A percentile compares a stretch with the other conserved stretches of the same genome.
Evolutionary conservation across 257 asterid species (phyloP).

Genomic region (Solanum chilense): DNA sequence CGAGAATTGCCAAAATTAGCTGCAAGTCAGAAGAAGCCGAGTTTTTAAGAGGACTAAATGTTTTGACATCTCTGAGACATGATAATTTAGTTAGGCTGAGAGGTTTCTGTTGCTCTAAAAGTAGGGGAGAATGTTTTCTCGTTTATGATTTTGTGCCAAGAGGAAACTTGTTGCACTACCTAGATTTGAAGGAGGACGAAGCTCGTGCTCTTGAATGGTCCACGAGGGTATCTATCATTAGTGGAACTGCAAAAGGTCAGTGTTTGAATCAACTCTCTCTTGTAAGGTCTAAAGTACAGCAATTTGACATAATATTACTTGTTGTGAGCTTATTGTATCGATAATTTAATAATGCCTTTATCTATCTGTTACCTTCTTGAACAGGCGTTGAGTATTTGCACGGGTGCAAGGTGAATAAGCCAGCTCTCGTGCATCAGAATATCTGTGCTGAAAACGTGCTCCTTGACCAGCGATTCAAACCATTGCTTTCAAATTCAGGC

Average conservation of each 20-base stretch:
- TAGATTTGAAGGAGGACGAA: slow-evolving; percentile 54
- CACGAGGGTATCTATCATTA: slow-evolving; percentile 55
- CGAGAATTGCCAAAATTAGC: slow-evolving; percentile 67
- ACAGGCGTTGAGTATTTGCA: slow-evolving; percentile 77
- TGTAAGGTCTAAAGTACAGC: background rate
- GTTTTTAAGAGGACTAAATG: slow-evolving; percentile 63
- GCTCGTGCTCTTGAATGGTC: slow-evolving; percentile 66
- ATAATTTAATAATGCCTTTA: background rate
- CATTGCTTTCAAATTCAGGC: slow-evolving; percentile 71
- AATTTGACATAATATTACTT: background rate
- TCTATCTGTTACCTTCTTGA: background rate
- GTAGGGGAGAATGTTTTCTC: slow-evolving; percentile 78
- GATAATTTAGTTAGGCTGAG: slow-evolving; percentile 64
- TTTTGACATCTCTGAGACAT: slow-evolving; percentile 58
- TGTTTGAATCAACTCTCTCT: background rate
- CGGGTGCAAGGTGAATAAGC: slow-evolving; percentile 44
- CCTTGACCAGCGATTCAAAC: slow-evolving; percentile 41
- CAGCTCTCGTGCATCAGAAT: slow-evolving; percentile 76
- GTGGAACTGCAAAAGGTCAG: slow-evolving; percentile 79
- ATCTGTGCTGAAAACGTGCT: slow-evolving; percentile 74
- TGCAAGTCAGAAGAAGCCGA: slow-evolving; percentile 85
- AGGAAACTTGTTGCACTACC: slow-evolving; percentile 52
- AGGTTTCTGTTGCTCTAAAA: slow-evolving; percentile 86
- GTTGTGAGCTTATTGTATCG: background rate
- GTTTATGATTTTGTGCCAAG: slow-evolving; percentile 67